Conservation (phyloP, 177 flowering plant genomes). For the Telopea speciosissima region DNA sequence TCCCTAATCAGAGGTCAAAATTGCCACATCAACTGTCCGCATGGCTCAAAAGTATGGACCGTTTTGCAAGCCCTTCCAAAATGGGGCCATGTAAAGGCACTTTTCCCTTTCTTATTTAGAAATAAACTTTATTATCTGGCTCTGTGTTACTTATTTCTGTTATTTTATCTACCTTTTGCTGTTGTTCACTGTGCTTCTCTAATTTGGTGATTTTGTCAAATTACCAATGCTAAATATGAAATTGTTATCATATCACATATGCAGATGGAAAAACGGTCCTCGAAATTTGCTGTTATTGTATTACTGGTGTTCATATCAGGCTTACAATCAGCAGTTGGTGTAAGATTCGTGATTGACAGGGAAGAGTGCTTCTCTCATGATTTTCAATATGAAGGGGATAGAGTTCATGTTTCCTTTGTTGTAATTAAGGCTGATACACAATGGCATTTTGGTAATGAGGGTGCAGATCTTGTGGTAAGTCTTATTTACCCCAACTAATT, state of each 20-base stretch:
- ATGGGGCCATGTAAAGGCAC: too few species aligned
- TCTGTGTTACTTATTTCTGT: too few species aligned
- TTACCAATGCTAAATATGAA: not conserved
- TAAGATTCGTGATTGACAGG: constrained; percentile 67
- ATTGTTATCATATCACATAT: not conserved
- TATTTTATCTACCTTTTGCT: too few species aligned
- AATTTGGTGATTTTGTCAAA: not conserved
- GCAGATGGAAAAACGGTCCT: constrained; percentile 27
- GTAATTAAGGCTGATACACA: constrained; percentile 53
- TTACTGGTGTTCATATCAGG: constrained; percentile 23
- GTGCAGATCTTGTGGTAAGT: constrained; percentile 74
- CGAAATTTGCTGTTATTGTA: constrained; percentile 9
- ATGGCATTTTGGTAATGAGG: constrained; percentile 51
- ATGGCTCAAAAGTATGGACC: too few species aligned
- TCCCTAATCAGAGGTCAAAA: too few species aligned
- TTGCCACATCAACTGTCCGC: too few species aligned
- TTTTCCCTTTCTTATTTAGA: too few species aligned
- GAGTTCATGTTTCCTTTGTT: constrained; percentile 59
- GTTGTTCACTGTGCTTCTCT: not conserved
- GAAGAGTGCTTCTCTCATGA: constrained; percentile 74
- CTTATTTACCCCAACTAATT: not conserved
- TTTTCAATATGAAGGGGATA: constrained; percentile 52
- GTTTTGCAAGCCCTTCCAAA: too few species aligned
- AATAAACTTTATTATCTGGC: too few species aligned
- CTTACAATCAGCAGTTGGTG: constrained; percentile 33